These are phyloP conservation scores for Inga laurina DNA, from an alignment of 306 rosid species.

Conservation along the genomic window DNA sequence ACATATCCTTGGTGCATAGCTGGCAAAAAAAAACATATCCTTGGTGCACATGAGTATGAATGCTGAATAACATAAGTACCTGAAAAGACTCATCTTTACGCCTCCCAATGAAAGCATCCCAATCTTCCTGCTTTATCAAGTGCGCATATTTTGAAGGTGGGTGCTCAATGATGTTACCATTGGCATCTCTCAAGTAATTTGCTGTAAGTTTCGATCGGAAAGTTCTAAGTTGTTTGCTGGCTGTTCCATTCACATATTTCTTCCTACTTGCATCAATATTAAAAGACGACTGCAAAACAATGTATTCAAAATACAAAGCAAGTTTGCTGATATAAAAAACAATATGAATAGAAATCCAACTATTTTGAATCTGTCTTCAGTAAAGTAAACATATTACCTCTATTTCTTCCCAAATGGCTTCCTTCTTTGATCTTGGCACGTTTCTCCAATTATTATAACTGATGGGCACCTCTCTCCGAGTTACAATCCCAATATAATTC, in stretches of 20 bases:
- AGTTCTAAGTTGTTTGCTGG: neutral
- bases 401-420: neutral
- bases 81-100: neutral
- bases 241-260: neutral
- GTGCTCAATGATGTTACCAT: neutral
- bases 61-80: neutral
- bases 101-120: slow-evolving; percentile 4
- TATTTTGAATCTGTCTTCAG: too few relatives aligned
- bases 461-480: neutral
- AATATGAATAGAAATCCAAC: neutral
- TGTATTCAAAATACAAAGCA: neutral
- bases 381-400: neutral
- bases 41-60: too few relatives aligned
- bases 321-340: neutral
- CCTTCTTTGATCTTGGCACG: neutral
- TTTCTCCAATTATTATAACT: neutral
- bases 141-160: neutral
- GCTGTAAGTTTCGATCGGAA: neutral
- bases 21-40: too few relatives aligned
- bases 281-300: neutral
- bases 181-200: neutral
- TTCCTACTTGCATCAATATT: neutral
- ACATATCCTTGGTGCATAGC: neutral
- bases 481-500: neutral
- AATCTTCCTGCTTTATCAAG: slow-evolving; percentile 4